Base-by-base conservation (phyloP, 257 asterid genomes). In the Nicotiana knightiana region DNA sequence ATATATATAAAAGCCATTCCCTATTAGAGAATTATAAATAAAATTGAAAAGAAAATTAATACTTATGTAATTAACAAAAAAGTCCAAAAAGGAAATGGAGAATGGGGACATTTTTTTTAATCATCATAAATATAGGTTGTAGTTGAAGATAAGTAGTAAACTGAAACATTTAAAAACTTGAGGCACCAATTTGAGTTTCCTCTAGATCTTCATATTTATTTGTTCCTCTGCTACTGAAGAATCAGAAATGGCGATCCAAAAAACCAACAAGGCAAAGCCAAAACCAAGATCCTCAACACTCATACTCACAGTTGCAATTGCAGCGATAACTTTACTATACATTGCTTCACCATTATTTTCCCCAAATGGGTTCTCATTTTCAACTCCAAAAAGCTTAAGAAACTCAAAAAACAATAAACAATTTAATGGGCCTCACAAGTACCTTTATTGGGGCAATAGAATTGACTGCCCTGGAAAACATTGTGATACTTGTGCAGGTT, bases 381-480 rank as follows among this genome's bases (percentile, higher is more conserved):
- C 92, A 59, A 63, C 89, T 79, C 77, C 89, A 1, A 86, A 79
- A 59, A 86, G 83, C 86, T 73, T 82, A 55, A 82, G 33, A 67
- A 81, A 81, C 77, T 28, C 82, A 51, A 85, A 77, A 13, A 81
- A 62, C 37, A 35, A 9, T 9, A 67, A 75, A 21, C 66, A 67
- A 48, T 37, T 87, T 64, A 83, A 62, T 79, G 68, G 89, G 73
- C 91, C 90, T 18, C 91, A 90, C 1, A 95, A 91, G 88, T 96
- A 92, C 87, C 85, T 96, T 63, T 96, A 93, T 66, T 96, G 99
- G 99, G 98, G 99, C 2, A 83, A 81, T 65, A 90, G 85, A 87
- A 92, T 96, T 80, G 99, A 96, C 83, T 96, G 99, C 59, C 99
- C 99, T 15, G 99, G 99, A n/a, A 96, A 94, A 81, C 97, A 96